Percentiles rank a stretch among this genome's conserved stretches.
Conservation (phyloP, 495 filamentous ascomycete species). For the Podospora conica region DNA sequence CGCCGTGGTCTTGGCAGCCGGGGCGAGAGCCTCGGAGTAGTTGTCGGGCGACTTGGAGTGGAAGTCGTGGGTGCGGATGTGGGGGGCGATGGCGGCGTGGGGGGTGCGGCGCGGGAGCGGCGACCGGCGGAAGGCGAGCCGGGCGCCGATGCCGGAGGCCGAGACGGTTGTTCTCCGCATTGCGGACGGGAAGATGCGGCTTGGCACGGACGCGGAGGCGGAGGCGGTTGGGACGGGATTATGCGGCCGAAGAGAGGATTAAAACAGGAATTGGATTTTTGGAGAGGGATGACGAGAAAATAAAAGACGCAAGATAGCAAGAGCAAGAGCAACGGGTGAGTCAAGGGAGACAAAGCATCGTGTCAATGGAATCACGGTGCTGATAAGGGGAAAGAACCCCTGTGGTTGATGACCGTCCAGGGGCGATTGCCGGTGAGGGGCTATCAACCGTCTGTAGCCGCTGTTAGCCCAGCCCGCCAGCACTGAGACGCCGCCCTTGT, state of each 20-base stretch:
- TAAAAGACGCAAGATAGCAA: background rate
- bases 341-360: slow-evolving; percentile 3
- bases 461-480: slow-evolving; percentile 1
- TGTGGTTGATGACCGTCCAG: slow-evolving; percentile 8
- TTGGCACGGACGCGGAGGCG: background rate
- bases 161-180: slow-evolving; percentile 1
- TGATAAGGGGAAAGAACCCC: slow-evolving; percentile 1
- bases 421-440: slow-evolving; percentile 13
- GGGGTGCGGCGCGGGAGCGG: background rate
- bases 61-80: background rate
- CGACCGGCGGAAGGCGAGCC: background rate
- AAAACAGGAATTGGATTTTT: background rate
- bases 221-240: background rate
- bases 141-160: background rate
- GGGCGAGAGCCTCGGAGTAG: slow-evolving; percentile 15
- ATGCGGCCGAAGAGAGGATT: background rate
- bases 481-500: background rate
- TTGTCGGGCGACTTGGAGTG: slow-evolving; percentile 14
- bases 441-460: slow-evolving; percentile 14
- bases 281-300: background rate
- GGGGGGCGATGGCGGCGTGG: background rate
- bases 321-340: background rate
- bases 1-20: slow-evolving; percentile 12
- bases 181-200: background rate
- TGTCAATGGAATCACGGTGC: background rate